phyloP scores from a whole-genome alignment of 2,329 filamentous ascomycete genomes.

The Talaromyces amestolkiae region DNA sequence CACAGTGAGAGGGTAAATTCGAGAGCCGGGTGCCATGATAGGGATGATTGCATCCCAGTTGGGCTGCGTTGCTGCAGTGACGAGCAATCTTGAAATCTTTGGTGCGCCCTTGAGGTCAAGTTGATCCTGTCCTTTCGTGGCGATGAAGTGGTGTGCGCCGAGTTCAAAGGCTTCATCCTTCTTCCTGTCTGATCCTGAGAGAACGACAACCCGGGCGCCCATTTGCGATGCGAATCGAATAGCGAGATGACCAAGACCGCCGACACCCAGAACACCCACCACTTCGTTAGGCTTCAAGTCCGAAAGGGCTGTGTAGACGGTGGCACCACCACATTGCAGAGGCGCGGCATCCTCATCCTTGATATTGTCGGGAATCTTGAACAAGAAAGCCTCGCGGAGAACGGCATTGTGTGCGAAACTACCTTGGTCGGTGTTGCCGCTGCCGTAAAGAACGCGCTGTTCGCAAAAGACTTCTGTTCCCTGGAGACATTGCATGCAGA shows the following conservation, averaged over 20 bases:
- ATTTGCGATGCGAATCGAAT: constrained; percentile 69
- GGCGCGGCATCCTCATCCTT: constrained; percentile 32
- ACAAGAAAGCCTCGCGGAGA: constrained; percentile 36
- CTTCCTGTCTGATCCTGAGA: constrained; percentile 53
- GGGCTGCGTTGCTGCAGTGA: constrained; percentile 33
- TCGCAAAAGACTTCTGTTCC: constrained; percentile 42
- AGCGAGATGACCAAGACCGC: constrained; percentile 70
- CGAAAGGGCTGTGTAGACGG: constrained; percentile 56
- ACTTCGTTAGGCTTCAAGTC: constrained; percentile 66
- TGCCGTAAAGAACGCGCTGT: constrained; percentile 30
- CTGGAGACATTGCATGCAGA: constrained; percentile 42
- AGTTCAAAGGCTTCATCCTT: constrained; percentile 50
- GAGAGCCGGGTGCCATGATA: constrained; percentile 30
- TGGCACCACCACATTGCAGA: constrained; percentile 40
- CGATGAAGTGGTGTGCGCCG: constrained; percentile 56
- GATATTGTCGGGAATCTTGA: constrained; percentile 39
- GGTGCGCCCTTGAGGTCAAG: constrained; percentile 30
- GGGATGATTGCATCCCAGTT: constrained; percentile 34
- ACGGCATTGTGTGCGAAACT: constrained; percentile 35
- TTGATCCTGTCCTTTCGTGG: constrained; percentile 51
- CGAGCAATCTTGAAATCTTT: constrained; percentile 32
- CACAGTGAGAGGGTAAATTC: constrained; percentile 34
- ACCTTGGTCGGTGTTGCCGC: constrained; percentile 35
- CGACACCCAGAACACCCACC: constrained; percentile 70
- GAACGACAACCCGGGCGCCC: constrained; percentile 61